Evolutionary conservation across 805 yeast species (phyloP), one percentile per base, ranked within the genome.

Genomic region (Spathaspora girioi): DNA sequence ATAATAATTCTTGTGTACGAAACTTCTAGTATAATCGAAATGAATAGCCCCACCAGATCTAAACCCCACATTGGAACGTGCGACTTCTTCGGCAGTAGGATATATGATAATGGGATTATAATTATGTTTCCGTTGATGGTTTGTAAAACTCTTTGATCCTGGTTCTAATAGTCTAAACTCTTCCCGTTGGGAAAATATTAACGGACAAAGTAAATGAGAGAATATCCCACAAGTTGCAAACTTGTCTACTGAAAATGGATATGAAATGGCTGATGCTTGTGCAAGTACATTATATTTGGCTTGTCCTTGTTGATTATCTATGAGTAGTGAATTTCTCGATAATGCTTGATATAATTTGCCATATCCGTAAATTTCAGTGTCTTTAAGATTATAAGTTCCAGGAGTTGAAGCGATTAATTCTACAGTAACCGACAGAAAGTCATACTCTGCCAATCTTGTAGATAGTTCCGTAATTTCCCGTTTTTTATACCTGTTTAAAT

Each of bases 381-480:
- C 55, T 6, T 27, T 35, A 23, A 56, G 18, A 20, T 43, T 41
- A 48, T 69, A 65, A 0, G 55, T 55, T 1, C 83, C 80, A 0
- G 89, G 87, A 0, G 78, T 67, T 1, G 89, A 82, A 2, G 79
- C 81, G 8, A 85, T 59, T 45, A 84, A 76, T 19, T 82, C 80
- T 3, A 79, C 86, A 23, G 71, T 70, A 0, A 85, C 68, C 0
- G 70, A 55, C 43, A 60, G 60, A 56, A 84, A 85, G 59, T 82
- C 78, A 55, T 67, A 75, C 1, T 50, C 45, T 2, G 56, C 49
- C 1, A 85, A 27, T 1, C 49, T 41, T 0, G 56, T 47, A 1
- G 71, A 63, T 11, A 80, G 56, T 0, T 50, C 51, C 10, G 60
- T 47, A 0, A 79, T 50, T 9, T 54, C 59, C 0, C 51, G 42